phyloP scores from a whole-genome alignment of 441 rosid genomes.

The Syzygium syzygioides region DNA sequence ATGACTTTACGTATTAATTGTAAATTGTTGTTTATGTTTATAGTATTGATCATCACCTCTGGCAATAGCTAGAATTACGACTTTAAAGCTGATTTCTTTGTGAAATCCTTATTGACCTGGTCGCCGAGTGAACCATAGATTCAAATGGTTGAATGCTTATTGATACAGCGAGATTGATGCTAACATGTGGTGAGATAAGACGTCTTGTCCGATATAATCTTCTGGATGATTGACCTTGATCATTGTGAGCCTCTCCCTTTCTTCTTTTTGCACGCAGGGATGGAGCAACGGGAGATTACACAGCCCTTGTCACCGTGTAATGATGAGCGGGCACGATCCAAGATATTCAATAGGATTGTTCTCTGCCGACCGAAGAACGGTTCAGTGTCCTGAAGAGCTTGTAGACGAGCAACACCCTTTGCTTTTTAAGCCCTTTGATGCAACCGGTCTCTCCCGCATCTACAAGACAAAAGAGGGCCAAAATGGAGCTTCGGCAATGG shows the following conservation, averaged over 20 bases:
- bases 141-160: neutral
- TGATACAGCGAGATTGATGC: neutral
- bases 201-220: too few relatives aligned
- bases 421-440: constrained; percentile 15
- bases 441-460: constrained; percentile 1
- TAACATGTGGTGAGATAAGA: neutral
- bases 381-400: constrained; percentile 13
- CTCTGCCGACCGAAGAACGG: neutral
- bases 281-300: constrained; percentile 27
- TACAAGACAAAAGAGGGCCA: neutral
- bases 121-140: neutral
- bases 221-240: neutral
- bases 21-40: neutral
- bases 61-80: neutral
- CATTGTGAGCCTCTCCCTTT: neutral
- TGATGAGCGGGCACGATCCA: neutral
- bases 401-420: constrained; percentile 18
- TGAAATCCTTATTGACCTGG: neutral
- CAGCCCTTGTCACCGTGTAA: constrained; percentile 16
- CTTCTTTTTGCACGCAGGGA: neutral
- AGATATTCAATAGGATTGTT: constrained; percentile 21
- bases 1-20: neutral
- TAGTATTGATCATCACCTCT: neutral
- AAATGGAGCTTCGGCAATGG: neutral
- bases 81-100: neutral